Evolutionary conservation across 2,329 filamentous ascomycete genomes (phyloP), one percentile per base, ranked within the genome.

Genomic region (Cordyceps pruinosa): DNA sequence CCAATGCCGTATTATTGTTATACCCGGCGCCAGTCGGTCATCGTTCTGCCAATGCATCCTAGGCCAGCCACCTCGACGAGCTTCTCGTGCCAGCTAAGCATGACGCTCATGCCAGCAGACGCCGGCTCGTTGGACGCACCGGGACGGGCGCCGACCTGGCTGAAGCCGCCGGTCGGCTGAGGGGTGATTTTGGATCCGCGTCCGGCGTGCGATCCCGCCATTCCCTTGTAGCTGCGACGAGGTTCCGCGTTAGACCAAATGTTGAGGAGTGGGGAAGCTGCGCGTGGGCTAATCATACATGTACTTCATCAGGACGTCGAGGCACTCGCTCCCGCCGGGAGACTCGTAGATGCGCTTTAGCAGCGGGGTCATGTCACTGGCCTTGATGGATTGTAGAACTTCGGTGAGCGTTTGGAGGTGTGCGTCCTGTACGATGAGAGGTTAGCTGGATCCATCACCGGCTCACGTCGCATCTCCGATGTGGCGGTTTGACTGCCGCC

Each of bases 71-170:
- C 86, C 68, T 99, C 94, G 5, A 97, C 90, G 61, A 97, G 83
- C 82, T 97, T 99, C 79, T 99, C 94, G 70, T 99, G 94, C 94
- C 94, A 99, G 74, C 91, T 97, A 64, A 99, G 77, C 69, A 99
- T 73, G 52, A 99, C 94, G 69, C 94, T 97, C 94, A 97, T 97
- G 55, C 87, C 88, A 58, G 91, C 87, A 35, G 90, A 89, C 61
- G 90, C 86, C 47, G 89, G 88, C 68, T 87, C 84, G 68, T 77
- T 82, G 37, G 76, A 69, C 9, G 66, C 75, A 26, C 76, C 78
- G 8, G 82, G 78, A 55, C 84, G 73, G 13, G 72, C 72, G 19
- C 77, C 77, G 42, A 93, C 82, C 74, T 97, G 93, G 67, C 88
- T 92, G 76, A 97, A 97, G 8, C 91, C 91, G 5, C 72, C 72